These are phyloP conservation scores for Thymus mandschuricus DNA, from an alignment of 257 asterid species.

Conservation along the genomic window DNA sequence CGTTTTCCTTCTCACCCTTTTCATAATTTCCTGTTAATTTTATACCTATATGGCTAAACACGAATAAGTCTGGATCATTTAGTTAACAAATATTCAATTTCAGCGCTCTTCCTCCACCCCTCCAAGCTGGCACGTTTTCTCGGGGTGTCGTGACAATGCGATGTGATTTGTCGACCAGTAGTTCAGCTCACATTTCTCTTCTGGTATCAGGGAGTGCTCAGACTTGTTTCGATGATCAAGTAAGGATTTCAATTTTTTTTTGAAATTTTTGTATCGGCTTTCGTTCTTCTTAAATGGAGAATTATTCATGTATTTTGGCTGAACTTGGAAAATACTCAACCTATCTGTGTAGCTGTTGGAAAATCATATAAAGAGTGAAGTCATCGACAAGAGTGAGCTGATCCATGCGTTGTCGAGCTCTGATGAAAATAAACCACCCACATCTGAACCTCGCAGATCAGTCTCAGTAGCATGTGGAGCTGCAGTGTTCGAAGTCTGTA, in stretches of 20 bases:
- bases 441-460: conserved; percentile 86
- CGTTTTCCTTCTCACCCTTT: conserved; percentile 5
- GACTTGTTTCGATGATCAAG: conserved; percentile 97
- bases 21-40: not conserved
- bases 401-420: conserved; percentile 56
- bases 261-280: not conserved
- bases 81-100: conserved; percentile 11
- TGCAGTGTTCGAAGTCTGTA: conserved; percentile 77
- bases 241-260: conserved; percentile 19
- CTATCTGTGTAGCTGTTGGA: conserved; percentile 66
- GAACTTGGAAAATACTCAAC: conserved; percentile 14
- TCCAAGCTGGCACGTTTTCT: conserved; percentile 91
- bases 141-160: conserved; percentile 99
- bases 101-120: conserved; percentile 99
- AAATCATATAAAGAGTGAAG: conserved; percentile 94
- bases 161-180: conserved; percentile 91
- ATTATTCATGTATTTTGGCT: conserved; percentile 10
- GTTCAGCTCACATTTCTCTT: conserved; percentile 93
- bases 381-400: conserved; percentile 74
- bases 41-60: not conserved
- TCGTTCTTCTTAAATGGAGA: not conserved
- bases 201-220: conserved; percentile 97
- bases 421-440: conserved; percentile 58
- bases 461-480: conserved; percentile 95
- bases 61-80: not conserved